Base-by-base conservation (phyloP, 164 flowering plant species). In the Cinnamomum chago region DNA sequence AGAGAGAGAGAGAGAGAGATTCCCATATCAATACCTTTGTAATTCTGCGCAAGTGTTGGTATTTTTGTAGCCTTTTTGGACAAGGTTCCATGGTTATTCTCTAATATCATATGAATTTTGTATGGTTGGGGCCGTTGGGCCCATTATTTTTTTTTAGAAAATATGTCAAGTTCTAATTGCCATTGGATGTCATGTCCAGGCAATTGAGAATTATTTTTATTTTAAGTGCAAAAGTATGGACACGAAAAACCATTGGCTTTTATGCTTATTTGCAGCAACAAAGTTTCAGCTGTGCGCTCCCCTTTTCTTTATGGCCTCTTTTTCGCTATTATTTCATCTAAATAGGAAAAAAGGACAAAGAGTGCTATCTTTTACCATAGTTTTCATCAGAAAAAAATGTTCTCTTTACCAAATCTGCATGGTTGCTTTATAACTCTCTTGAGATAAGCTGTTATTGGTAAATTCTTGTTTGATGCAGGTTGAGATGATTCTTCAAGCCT, bases 401-500 rank as follows among this genome's bases (percentile, higher is more conserved):
- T 24, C 25, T 64, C 25, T 64, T 25, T 10, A 23, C 33, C 67
- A 13, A 22, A n/a, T 64, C 33, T 25, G 5, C 20, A 14, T 64
- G 13, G 14, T 27, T 22, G n/a, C 27, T 58, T 14, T n/a, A 27
- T 13, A 22, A 18, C 20, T 68, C 66, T 33, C 40, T 33, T 33
- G 40, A 33, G 40, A 51, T 72, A 65, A 65, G 55, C 72, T 79
- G 24, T 33, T 72, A 71, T 30, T 67, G 64, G 66, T 70, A 58
- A 22, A n/a, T n/a, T 70, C 67, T 68, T 62, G 67, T 1, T 71
- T 65, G 25, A 20, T 85, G 77, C 86, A 95, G 99, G 87, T 92
- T 72, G 99, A 95, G 77, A 95, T 95, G 99, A 93, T 93, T 77
- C 97, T 95, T 79, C 99, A 95, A 82, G 99, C 98, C 50, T 81